These are phyloP conservation scores for Aschersonia sp. DNA, from an alignment of 2,329 filamentous ascomycete genomes.

Conservation along the genomic window DNA sequence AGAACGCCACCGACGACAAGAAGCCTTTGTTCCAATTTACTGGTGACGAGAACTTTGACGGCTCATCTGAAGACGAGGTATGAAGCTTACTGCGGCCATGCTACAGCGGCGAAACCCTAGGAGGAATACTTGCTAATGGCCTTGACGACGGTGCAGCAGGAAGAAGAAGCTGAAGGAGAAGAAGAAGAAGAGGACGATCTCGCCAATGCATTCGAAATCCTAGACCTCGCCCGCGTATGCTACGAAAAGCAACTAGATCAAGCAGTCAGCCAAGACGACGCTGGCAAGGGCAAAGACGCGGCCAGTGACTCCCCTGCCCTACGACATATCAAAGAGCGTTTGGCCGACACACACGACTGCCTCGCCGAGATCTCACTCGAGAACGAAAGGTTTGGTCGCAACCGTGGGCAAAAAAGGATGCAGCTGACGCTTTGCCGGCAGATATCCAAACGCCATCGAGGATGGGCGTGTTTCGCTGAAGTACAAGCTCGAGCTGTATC, in stretches of 20 bases:
- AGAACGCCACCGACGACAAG: conserved; percentile 25
- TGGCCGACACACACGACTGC: conserved; percentile 86
- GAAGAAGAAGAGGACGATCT: conserved; percentile 59
- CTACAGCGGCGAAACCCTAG: neutral
- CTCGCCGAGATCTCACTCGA: conserved; percentile 95
- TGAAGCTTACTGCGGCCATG: conserved; percentile 9
- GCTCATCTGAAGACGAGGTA: conserved; percentile 60
- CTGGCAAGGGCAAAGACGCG: conserved; percentile 27
- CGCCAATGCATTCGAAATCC: conserved; percentile 67
- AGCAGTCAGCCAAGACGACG: conserved; percentile 15
- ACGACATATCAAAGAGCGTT: conserved; percentile 61
- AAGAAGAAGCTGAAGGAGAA: conserved; percentile 25
- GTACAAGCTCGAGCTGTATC: conserved; percentile 65
- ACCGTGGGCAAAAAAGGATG: neutral
- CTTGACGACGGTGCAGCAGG: conserved; percentile 12
- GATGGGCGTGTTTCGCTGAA: conserved; percentile 67
- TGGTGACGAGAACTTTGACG: conserved; percentile 86
- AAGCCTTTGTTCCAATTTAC: conserved; percentile 84
- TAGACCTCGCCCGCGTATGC: conserved; percentile 62
- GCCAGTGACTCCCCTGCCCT: conserved; percentile 24
- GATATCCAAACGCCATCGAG: conserved; percentile 71
- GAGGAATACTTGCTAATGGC: neutral
- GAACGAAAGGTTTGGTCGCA: conserved; percentile 55
- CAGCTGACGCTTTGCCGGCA: conserved; percentile 12
- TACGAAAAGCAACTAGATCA: conserved; percentile 40